Evolutionary conservation across 2,329 filamentous ascomycete species (phyloP).

Genomic region (Fusarium floridanum): DNA sequence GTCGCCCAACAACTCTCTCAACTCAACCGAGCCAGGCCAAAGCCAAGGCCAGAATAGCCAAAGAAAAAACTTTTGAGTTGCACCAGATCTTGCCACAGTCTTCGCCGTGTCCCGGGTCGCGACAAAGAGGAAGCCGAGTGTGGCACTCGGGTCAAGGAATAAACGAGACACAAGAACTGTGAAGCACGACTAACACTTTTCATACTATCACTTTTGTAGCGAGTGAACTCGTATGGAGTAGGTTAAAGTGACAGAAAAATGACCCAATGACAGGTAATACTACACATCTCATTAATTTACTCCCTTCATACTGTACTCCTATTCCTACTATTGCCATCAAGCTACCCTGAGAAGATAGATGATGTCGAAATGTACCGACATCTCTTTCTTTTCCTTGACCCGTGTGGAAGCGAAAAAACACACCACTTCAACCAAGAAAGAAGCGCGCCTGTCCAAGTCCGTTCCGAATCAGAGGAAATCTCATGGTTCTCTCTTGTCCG

Average conservation of each 20-base stretch:
- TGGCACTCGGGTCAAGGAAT: slow-evolving; percentile 9
- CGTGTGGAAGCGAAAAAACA: slow-evolving; percentile 2
- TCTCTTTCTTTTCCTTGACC: not conserved
- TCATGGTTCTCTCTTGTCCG: slow-evolving; percentile 10
- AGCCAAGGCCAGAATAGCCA: not conserved
- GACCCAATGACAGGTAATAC: not conserved
- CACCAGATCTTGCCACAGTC: slow-evolving; percentile 18
- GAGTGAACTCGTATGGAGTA: not conserved
- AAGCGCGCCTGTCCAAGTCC: slow-evolving; percentile 8
- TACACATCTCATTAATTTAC: not conserved
- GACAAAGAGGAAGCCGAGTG: slow-evolving; percentile 8
- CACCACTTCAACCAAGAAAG: slow-evolving; percentile 14
- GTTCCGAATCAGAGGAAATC: slow-evolving; percentile 5
- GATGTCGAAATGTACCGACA: not conserved
- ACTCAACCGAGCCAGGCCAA: not conserved
- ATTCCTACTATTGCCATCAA: not conserved
- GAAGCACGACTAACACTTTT: not conserved
- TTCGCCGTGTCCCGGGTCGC: slow-evolving; percentile 3
- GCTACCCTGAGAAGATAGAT: not conserved
- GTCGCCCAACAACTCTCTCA: slow-evolving; percentile 10
- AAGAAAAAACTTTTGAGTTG: slow-evolving; percentile 13
- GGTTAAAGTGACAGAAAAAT: not conserved
- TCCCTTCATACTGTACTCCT: not conserved
- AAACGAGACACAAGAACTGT: not conserved
- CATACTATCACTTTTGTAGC: not conserved